Conservation (phyloP, 768 basidiomycete species). For the Tricholoma flavovirens region DNA sequence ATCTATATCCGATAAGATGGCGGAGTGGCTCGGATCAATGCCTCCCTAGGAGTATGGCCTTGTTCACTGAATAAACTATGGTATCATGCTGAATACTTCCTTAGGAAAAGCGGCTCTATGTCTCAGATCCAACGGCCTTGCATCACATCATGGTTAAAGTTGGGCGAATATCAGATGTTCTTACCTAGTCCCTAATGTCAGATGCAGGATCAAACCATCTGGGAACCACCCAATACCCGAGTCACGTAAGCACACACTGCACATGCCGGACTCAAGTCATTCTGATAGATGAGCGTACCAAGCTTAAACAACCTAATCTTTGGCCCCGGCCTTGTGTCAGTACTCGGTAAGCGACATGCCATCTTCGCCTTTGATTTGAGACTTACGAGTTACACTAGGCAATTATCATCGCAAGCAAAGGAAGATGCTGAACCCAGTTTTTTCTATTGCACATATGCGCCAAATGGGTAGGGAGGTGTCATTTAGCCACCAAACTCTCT, state of each 20-base stretch:
- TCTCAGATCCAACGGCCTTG: no score
- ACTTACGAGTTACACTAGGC: slow-evolving; percentile 19
- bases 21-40: slow-evolving; percentile 26
- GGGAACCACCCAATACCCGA: slow-evolving; percentile 21
- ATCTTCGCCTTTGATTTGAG: background rate
- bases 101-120: no score
- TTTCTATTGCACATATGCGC: slow-evolving; percentile 33
- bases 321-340: slow-evolving; percentile 23
- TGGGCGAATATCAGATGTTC: no score
- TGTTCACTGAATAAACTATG: slow-evolving; percentile 7
- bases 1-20: slow-evolving; percentile 21
- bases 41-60: slow-evolving; percentile 28
- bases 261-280: background rate
- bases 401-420: no score
- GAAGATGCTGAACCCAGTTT: no score
- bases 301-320: slow-evolving; percentile 16
- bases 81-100: slow-evolving; percentile 42
- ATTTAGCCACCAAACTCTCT: background rate
- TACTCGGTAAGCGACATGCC: slow-evolving; percentile 17
- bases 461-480: slow-evolving; percentile 26
- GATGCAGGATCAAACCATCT: slow-evolving; percentile 25
- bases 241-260: slow-evolving; percentile 16
- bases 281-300: slow-evolving; percentile 12
- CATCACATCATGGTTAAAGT: no score
- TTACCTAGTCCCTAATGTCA: no score